Conservation (phyloP, 176 grass and related monocot genomes). For the Hyparrhenia diplandra region DNA sequence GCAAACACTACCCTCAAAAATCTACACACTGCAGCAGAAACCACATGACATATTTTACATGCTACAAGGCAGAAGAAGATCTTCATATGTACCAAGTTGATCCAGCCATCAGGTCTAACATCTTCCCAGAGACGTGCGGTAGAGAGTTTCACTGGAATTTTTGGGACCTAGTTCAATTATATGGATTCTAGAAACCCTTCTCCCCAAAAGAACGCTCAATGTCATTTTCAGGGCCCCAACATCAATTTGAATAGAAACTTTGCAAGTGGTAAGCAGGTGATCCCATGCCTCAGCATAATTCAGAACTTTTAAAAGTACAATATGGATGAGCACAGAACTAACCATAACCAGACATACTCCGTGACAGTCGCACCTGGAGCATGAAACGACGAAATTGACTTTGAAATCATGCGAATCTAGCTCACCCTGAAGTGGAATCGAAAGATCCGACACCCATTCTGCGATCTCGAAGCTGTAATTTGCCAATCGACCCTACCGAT, state of each 20-base stretch:
- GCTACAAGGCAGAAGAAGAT: background rate
- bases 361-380: background rate
- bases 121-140: background rate
- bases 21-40: background rate
- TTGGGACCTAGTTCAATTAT: background rate
- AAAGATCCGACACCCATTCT: background rate
- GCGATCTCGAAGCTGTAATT: slow-evolving; percentile 8
- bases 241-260: background rate
- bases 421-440: background rate
- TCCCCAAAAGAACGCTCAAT: background rate
- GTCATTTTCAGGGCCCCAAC: background rate
- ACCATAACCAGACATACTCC: background rate
- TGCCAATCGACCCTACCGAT: slow-evolving; percentile 2
- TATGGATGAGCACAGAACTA: background rate
- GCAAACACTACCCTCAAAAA: background rate
- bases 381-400: slow-evolving; percentile 9
- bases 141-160: background rate
- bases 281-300: background rate
- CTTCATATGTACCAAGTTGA: background rate
- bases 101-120: background rate
- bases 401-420: slow-evolving; percentile 10
- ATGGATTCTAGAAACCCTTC: background rate
- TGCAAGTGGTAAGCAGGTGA: background rate
- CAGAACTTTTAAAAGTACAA: background rate
- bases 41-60: background rate